Base-by-base conservation (phyloP, 371 early-diverging fungal species). In the Amoeboaphelidium occidentale region DNA sequence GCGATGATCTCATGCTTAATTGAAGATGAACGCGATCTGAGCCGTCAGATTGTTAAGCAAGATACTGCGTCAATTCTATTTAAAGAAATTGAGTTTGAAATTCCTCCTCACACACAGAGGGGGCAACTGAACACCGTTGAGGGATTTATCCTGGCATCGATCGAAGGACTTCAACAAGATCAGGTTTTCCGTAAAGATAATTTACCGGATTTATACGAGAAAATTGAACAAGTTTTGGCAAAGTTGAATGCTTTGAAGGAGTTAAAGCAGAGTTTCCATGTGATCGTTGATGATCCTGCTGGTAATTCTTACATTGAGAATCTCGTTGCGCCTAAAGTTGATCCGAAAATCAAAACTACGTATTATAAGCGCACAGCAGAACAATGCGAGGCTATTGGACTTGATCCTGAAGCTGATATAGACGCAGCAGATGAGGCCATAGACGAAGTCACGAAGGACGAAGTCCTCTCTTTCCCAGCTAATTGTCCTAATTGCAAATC, bases 281-380 rank as follows among this genome's bases (percentile, higher is more conserved):
- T 92, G 50, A 62, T 65, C 12, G 58, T 92, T 41, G 84, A 87
- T 58, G 93, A 92, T 58, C 85, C 90, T 22, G 69, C 85, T 24
- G 93, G 93, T 42, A 92, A 92, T 70, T 79, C 80, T 25, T 92
- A 82, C 53, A 74, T 83, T 32, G 92, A 91, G 60, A 81, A 75
- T 63, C 63, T 59, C 51, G 57, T 57, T 22, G 63, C 63, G 27
- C 80, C 82, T 23, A 65, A 63, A n/a, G 59, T 65, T 46, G 93
- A 90, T 58, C 76, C 84, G n/a, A 74, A 82, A 56, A 61, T 92
- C 43, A 68, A 56, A 21, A 53, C 72, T 48, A 60, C 62, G 44
- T 61, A 69, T 51, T 88, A 80, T 60, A 60, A 57, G 22, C 74
- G 90, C 27, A 81, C 79, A 13, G 63, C 68, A 20, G 88, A 84